phyloP scores from a whole-genome alignment of 257 asterid genomes.

The Penstemon barbatus region DNA sequence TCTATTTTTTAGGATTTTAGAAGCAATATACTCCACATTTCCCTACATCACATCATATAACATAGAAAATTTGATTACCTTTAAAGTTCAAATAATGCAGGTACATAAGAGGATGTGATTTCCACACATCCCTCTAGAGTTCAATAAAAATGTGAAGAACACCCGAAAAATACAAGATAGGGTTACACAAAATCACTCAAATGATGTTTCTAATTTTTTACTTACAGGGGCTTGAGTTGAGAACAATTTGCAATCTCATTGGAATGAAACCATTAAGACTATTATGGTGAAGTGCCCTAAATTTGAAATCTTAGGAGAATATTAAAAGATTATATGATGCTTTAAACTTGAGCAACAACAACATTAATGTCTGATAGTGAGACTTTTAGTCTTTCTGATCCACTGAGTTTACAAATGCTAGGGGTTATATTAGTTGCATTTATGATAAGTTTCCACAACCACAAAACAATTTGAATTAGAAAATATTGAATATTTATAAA shows the following conservation, averaged over 20 bases:
- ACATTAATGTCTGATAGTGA: not conserved
- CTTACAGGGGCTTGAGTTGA: slow-evolving; percentile 91
- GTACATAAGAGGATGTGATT: too few relatives aligned
- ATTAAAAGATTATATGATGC: slow-evolving; percentile 17
- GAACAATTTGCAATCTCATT: slow-evolving; percentile 69
- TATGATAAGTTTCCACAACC: slow-evolving; percentile 75
- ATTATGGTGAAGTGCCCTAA: slow-evolving; percentile 93
- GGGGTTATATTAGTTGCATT: slow-evolving; percentile 85
- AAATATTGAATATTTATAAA: slow-evolving; percentile 3
- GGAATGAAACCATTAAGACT: slow-evolving; percentile 85
- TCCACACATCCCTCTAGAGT: too few relatives aligned
- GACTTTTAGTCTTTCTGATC: slow-evolving; percentile 84
- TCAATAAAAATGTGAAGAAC: not conserved
- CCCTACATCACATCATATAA: too few relatives aligned
- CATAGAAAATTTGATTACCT: too few relatives aligned
- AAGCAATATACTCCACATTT: too few relatives aligned
- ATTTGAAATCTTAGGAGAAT: slow-evolving; percentile 9
- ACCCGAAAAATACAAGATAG: not conserved
- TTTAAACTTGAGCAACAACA: not conserved
- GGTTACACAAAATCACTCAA: not conserved
- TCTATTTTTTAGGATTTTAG: too few relatives aligned
- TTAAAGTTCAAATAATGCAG: too few relatives aligned
- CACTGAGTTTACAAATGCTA: slow-evolving; percentile 67
- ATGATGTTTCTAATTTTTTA: slow-evolving; percentile 4
- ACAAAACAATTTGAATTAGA: slow-evolving; percentile 4